A percentile compares a stretch with the other conserved stretches of the same genome.
phyloP scores from a whole-genome alignment of 106 monocot species.

The Xerophyta viscosa region DNA sequence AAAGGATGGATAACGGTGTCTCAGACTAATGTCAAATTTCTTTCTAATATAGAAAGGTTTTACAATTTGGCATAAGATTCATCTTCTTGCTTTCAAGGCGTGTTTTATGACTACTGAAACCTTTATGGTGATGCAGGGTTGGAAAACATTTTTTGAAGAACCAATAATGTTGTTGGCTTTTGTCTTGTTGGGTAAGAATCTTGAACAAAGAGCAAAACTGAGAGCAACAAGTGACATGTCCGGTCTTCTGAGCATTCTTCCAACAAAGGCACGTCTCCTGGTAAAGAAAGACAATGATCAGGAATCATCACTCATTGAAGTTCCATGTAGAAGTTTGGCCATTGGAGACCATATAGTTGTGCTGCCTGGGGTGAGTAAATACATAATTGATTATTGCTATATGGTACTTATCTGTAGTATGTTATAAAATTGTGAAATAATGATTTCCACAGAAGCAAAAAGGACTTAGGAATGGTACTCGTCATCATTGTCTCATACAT shows the following conservation, averaged over 20 bases:
- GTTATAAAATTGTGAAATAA: too few species aligned
- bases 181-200: slow-evolving; percentile 93
- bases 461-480: too few species aligned
- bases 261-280: slow-evolving; percentile 82
- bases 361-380: slow-evolving; percentile 72
- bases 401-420: too few species aligned
- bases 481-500: too few species aligned
- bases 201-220: slow-evolving; percentile 97
- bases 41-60: too few species aligned
- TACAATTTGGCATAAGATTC: too few species aligned
- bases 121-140: slow-evolving; percentile 51
- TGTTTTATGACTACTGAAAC: too few species aligned
- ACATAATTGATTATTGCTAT: too few species aligned
- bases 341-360: slow-evolving; percentile 85
- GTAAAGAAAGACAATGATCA: slow-evolving; percentile 35
- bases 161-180: slow-evolving; percentile 98
- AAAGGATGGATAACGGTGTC: too few species aligned
- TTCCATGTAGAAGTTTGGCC: slow-evolving; percentile 72
- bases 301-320: slow-evolving; percentile 55
- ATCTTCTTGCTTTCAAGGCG: too few species aligned
- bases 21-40: too few species aligned
- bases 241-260: slow-evolving; percentile 89
- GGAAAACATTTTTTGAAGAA: slow-evolving; percentile 98
- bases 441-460: too few species aligned
- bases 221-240: slow-evolving; percentile 99